A percentile compares a stretch with the other conserved stretches of the same genome.
phyloP scores from a whole-genome alignment of 2,329 filamentous ascomycete species.

The Elsinoe australis region DNA sequence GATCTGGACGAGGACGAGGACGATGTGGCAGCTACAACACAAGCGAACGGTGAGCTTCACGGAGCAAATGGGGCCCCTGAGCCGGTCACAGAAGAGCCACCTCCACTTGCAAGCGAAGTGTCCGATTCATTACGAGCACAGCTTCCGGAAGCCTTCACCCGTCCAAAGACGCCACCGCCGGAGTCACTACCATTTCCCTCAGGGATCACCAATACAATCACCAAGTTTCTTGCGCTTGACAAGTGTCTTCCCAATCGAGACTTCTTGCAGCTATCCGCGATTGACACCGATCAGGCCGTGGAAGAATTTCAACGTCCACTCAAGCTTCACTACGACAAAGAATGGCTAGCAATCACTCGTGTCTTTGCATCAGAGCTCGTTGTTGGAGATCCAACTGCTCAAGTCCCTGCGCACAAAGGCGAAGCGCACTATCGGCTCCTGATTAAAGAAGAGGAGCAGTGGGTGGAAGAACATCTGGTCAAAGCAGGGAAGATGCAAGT shows the following conservation, averaged over 20 bases:
- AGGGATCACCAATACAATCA: slow-evolving; percentile 68
- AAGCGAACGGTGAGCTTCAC: slow-evolving; percentile 20
- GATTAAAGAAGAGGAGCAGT: slow-evolving; percentile 64
- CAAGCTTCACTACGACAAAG: slow-evolving; percentile 71
- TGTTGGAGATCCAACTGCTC: slow-evolving; percentile 53
- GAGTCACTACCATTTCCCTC: slow-evolving; percentile 57
- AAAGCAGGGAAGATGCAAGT: slow-evolving; percentile 54
- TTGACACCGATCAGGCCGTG: slow-evolving; percentile 42
- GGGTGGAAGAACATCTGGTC: slow-evolving; percentile 73
- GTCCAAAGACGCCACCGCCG: slow-evolving; percentile 28
- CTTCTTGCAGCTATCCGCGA: slow-evolving; percentile 71
- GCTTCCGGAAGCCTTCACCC: slow-evolving; percentile 66
- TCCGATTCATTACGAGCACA: slow-evolving; percentile 61
- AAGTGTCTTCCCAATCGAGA: slow-evolving; percentile 76
- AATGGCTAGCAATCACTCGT: slow-evolving; percentile 91
- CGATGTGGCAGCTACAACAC: too few relatives aligned
- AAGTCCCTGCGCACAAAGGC: slow-evolving; percentile 54
- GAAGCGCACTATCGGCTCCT: slow-evolving; percentile 59
- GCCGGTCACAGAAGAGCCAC: slow-evolving; percentile 21
- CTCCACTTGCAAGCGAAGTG: slow-evolving; percentile 34
- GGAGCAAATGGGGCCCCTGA: slow-evolving; percentile 24
- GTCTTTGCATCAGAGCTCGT: slow-evolving; percentile 59
- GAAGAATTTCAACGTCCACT: slow-evolving; percentile 41
- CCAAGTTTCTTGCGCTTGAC: slow-evolving; percentile 81
- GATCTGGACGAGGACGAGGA: slow-evolving; percentile 35